Base-by-base conservation (phyloP, 2,329 filamentous ascomycete genomes). In the Fusarium domesticum region DNA sequence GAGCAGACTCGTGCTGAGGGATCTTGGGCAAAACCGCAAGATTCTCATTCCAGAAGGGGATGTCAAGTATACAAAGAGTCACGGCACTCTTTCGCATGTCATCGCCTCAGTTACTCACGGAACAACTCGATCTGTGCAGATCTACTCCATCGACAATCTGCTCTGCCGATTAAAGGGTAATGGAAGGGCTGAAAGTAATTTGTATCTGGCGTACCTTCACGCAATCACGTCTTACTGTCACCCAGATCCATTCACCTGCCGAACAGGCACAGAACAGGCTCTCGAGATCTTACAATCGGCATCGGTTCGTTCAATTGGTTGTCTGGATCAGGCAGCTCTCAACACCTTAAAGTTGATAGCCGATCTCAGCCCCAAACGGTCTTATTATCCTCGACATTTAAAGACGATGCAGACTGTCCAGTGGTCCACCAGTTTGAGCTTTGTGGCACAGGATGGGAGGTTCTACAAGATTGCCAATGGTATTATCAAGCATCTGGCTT, bases 221-320 rank as follows among this genome's bases (percentile, higher is more conserved):
- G 77, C 73, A 0, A 43, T 80, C 0, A 83, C 80, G 0, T 76
- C 78, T 0, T 69, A 71, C 37, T 76, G 68, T 18, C 59, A 80
- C 0, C 71, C 73, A 0, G 79, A 83, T 50, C 62, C 61, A 0
- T 63, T 82, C 0, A 77, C 72, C 0, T 36, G 54, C 0, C 59
- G 62, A 5, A 83, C 77, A 0, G 80, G 81, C 0, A 80, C 76
- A 0, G 79, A 84, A 49, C 60, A 75, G 35, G 75, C 78, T 0
- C 52, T 83, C 0, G 50, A 56, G 0, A 76, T 79, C 1, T 56
- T 84, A 1, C 34, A 45, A 0, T 77, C 74, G 0, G 76, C 75
- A 0, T 67, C 75, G 0, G 60, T 80, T 0, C 56, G 62, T 15
- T 83, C 35, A 3, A 44, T 48, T 1, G 19, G 12, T 0, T 8